Conservation (phyloP, 1,139 yeast genomes). For the Zhuliangozyma blackwelliae region DNA sequence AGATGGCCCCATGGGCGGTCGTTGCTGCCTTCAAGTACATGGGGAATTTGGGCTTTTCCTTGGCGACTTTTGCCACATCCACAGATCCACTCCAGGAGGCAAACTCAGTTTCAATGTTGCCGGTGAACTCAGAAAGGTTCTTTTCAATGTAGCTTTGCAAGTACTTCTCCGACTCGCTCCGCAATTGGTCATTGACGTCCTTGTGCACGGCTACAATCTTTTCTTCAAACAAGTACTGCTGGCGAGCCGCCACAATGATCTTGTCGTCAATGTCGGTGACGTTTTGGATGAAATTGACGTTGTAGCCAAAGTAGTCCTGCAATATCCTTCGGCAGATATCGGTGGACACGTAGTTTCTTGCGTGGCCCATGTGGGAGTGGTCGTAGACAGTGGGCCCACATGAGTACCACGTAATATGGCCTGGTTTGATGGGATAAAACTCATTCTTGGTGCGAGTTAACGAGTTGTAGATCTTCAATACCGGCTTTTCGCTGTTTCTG, state of each 20-base stretch:
- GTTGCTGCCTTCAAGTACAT: slow-evolving; percentile 73
- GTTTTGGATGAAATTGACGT: slow-evolving; percentile 83
- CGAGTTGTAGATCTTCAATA: slow-evolving; percentile 59
- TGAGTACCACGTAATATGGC: slow-evolving; percentile 86
- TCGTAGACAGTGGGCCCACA: slow-evolving; percentile 99
- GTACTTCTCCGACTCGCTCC: slow-evolving; percentile 37
- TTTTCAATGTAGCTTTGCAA: slow-evolving; percentile 48
- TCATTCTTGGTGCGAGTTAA: slow-evolving; percentile 77
- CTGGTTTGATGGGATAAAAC: slow-evolving; percentile 60
- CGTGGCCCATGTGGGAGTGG: slow-evolving; percentile 99
- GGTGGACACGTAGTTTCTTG: slow-evolving; percentile 90
- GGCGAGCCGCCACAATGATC: slow-evolving; percentile 92
- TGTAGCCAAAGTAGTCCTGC: slow-evolving; percentile 87
- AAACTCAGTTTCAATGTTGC: slow-evolving; percentile 34
- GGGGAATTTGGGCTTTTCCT: slow-evolving; percentile 71
- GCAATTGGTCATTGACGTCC: slow-evolving; percentile 32
- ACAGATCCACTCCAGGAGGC: slow-evolving; percentile 46
- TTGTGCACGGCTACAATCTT: slow-evolving; percentile 38
- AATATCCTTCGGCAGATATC: slow-evolving; percentile 88
- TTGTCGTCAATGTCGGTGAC: slow-evolving; percentile 98
- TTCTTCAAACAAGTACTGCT: slow-evolving; percentile 67
- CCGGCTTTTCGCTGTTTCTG: slow-evolving; percentile 13
- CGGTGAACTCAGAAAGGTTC: slow-evolving; percentile 48
- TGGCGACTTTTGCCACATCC: slow-evolving; percentile 48
- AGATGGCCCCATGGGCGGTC: slow-evolving; percentile 47